A percentile compares a stretch with the other conserved stretches of the same genome.
Evolutionary conservation across 2,329 filamentous ascomycete species (phyloP).

Genomic region (Claviceps monticola): DNA sequence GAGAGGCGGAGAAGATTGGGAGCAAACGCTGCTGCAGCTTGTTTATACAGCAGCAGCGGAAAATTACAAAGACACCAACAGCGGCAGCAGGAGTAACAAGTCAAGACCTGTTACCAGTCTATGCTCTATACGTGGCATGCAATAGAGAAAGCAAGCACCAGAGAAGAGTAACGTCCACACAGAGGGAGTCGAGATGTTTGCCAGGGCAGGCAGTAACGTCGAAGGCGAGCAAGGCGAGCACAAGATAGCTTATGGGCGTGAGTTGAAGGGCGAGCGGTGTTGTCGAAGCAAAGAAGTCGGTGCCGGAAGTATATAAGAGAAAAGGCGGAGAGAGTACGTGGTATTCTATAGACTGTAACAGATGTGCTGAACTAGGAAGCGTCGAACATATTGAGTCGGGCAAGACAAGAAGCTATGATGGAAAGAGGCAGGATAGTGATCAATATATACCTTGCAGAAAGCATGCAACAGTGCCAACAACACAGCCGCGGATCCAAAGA

Average conservation of each 20-base stretch:
- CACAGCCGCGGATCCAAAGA: neutral
- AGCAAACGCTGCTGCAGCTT: neutral
- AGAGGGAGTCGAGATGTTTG: too few species aligned
- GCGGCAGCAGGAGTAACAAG: neutral
- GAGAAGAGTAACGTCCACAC: neutral
- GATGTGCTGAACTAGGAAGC: neutral
- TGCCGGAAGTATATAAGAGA: neutral
- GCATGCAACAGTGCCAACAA: neutral
- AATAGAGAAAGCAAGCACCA: neutral
- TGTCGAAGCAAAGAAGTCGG: too few species aligned
- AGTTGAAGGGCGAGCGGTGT: too few species aligned
- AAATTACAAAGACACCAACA: too few species aligned
- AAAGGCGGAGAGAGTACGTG: neutral
- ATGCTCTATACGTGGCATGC: neutral
- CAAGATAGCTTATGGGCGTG: too few species aligned
- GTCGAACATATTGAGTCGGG: neutral
- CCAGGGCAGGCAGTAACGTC: too few species aligned
- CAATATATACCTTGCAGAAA: neutral
- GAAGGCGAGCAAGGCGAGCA: too few species aligned
- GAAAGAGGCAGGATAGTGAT: conserved; percentile 3
- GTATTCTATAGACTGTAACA: neutral
- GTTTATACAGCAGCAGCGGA: too few species aligned
- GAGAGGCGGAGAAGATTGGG: neutral
- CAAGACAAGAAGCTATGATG: neutral
- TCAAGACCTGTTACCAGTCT: neutral